A percentile compares a stretch with the other conserved stretches of the same genome.
Conservation (phyloP, 1,284 basidiomycete genomes). For the Ganoderma meredithae region DNA sequence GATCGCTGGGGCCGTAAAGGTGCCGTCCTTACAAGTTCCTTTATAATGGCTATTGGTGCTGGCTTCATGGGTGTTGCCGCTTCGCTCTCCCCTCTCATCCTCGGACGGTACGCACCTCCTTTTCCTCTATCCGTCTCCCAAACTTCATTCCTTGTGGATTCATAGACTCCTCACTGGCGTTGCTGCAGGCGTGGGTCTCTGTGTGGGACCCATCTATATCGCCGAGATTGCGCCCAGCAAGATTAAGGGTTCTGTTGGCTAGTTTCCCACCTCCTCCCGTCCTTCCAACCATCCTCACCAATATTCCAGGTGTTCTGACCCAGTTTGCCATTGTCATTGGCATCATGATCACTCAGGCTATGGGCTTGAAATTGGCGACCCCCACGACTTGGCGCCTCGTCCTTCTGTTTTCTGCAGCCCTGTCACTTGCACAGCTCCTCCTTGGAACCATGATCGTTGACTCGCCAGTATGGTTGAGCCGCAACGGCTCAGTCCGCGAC, state of each 20-base stretch:
- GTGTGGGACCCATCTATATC: constrained; percentile 87
- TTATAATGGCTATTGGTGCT: constrained; percentile 67
- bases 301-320: constrained; percentile 77
- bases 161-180: constrained; percentile 79
- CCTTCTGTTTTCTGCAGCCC: constrained; percentile 66
- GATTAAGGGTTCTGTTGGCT: constrained; percentile 80
- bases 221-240: constrained; percentile 81
- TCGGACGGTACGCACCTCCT: constrained; percentile 68
- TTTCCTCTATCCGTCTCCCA: background rate
- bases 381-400: constrained; percentile 80
- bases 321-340: constrained; percentile 88
- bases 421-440: constrained; percentile 69
- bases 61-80: constrained; percentile 70
- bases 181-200: constrained; percentile 85
- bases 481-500: constrained; percentile 57
- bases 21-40: constrained; percentile 65
- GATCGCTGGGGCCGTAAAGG: constrained; percentile 74
- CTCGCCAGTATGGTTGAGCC: constrained; percentile 71
- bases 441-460: constrained; percentile 62
- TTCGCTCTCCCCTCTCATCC: constrained; percentile 61
- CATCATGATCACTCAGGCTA: constrained; percentile 79
- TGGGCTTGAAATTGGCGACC: constrained; percentile 70
- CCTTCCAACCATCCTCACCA: background rate
- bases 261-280: constrained; percentile 28
- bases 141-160: background rate